Evolutionary conservation across 2,329 filamentous ascomycete genomes (phyloP), one percentile per base, ranked within the genome.

Genomic region (Trichoderma sp.): DNA sequence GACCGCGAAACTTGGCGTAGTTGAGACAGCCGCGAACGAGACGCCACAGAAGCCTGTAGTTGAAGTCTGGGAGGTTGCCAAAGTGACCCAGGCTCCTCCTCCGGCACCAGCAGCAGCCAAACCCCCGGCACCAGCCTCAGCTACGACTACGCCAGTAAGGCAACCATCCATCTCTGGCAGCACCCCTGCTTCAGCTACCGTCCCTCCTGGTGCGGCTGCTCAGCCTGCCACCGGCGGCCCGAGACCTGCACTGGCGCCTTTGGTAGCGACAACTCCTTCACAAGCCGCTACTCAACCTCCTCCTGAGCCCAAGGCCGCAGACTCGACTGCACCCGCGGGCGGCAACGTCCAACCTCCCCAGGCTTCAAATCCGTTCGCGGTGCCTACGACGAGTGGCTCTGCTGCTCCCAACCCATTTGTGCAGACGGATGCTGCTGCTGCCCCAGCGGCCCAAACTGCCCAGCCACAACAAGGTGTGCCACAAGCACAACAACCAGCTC

Each of bases 21-120:
- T 98, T 4, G 90, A 95, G 80, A 93, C 91, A 64, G 95, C 96
- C 14, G 95, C 93, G 0, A 89, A 88, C n/a, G 93, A 97, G 65
- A 98, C 95, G 0, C 96, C 96, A 0, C 89, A 96, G 80, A 92
- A 91, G 81, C 91, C 95, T 0, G 95, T 98, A 4, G 90, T 87
- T 11, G 95, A 98, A 83, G 95, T 98, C 0, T 98, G 94, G 94
- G 91, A 93, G 77, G 86, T 94, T 72, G 95, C 93, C 0, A 95
- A 96, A 84, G 87, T 71, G 24, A 81, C 84, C 27, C 82, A 83
- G 56, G 79, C 82, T 18, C 78, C 81, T n/a, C 80, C 81, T 5
- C 77, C 80, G 21, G 76, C 79, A 62, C 31, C 68, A 64, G 75
- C 75, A n/a, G 77, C 67, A 29, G 67, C 67, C 6, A 73, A 69